Conservation (phyloP, 1,284 basidiomycete genomes). For the Moesziomyces globuligerus region DNA sequence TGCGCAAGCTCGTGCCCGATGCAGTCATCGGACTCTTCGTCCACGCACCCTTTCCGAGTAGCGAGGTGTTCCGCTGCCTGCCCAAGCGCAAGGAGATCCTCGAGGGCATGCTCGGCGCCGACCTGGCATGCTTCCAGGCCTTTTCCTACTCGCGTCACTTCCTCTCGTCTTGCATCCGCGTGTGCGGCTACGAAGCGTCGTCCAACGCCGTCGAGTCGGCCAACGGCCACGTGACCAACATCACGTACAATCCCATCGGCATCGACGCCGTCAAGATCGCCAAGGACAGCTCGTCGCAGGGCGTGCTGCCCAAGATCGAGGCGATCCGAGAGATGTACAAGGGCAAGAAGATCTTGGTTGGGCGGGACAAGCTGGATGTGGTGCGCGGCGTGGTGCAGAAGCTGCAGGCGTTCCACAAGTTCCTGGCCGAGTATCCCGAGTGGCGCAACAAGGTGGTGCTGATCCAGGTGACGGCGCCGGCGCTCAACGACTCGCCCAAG, state of each 20-base stretch:
- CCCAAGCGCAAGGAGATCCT: conserved; percentile 88
- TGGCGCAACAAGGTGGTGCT: conserved; percentile 87
- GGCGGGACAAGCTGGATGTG: conserved; percentile 97
- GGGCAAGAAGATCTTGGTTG: conserved; percentile 98
- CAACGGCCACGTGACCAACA: conserved; percentile 84
- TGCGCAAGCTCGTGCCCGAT: conserved; percentile 81
- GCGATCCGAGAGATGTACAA: conserved; percentile 86
- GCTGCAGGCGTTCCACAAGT: conserved; percentile 94
- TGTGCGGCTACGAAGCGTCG: conserved; percentile 92
- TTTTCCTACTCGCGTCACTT: conserved; percentile 98
- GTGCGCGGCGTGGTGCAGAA: conserved; percentile 98
- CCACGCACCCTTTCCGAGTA: conserved; percentile 96
- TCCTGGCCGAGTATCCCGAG: conserved; percentile 90
- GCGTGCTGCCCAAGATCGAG: conserved; percentile 87
- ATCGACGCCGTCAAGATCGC: conserved; percentile 91
- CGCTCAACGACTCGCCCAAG: conserved; percentile 90
- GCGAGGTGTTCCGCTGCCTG: conserved; percentile 92
- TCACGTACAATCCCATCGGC: conserved; percentile 95
- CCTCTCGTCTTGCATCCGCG: conserved; percentile 90
- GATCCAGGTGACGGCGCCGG: conserved; percentile 90
- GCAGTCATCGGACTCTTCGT: conserved; percentile 88
- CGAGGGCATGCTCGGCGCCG: conserved; percentile 97
- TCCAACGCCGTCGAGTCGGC: conserved; percentile 83
- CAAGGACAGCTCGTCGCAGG: conserved; percentile 80
- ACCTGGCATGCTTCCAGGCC: conserved; percentile 93